phyloP scores from a whole-genome alignment of 345 rosid species.

The Conringia planisiliqua region DNA sequence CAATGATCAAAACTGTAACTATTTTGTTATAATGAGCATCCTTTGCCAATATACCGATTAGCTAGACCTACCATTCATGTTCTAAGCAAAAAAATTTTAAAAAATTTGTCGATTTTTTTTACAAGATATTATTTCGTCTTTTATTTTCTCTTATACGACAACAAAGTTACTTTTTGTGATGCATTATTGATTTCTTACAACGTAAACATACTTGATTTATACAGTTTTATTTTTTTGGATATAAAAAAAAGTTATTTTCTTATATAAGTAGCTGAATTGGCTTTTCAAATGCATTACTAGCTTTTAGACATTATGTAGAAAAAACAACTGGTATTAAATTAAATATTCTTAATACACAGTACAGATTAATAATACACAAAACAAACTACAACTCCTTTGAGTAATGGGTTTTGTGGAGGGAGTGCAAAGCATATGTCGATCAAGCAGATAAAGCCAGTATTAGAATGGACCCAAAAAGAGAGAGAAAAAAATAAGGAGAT shows the following conservation, averaged over 20 bases:
- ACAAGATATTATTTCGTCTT: too few relatives aligned
- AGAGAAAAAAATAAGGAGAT: conserved; percentile 27
- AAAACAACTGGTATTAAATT: not conserved
- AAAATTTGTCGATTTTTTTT: too few relatives aligned
- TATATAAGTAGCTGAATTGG: too few relatives aligned
- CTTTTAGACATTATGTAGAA: not conserved
- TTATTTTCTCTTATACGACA: too few relatives aligned
- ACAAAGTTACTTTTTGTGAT: too few relatives aligned
- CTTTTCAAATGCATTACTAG: not conserved
- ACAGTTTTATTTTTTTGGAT: not conserved
- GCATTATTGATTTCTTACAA: too few relatives aligned
- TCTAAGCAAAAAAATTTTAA: too few relatives aligned
- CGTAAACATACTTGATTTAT: not conserved
- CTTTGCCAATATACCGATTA: not conserved
- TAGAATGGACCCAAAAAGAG: conserved; percentile 13
- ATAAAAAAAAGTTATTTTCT: too few relatives aligned
- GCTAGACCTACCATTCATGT: not conserved
- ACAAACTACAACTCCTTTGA: not conserved
- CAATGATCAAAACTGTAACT: not conserved
- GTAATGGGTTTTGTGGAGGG: conserved; percentile 12
- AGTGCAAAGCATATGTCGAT: conserved; percentile 16
- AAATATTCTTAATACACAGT: not conserved
- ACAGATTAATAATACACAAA: not conserved
- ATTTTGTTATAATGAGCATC: not conserved
- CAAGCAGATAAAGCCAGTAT: conserved; percentile 19